These are phyloP conservation scores for Vinca major DNA, from an alignment of 305 asterid genomes.

Conservation along the genomic window DNA sequence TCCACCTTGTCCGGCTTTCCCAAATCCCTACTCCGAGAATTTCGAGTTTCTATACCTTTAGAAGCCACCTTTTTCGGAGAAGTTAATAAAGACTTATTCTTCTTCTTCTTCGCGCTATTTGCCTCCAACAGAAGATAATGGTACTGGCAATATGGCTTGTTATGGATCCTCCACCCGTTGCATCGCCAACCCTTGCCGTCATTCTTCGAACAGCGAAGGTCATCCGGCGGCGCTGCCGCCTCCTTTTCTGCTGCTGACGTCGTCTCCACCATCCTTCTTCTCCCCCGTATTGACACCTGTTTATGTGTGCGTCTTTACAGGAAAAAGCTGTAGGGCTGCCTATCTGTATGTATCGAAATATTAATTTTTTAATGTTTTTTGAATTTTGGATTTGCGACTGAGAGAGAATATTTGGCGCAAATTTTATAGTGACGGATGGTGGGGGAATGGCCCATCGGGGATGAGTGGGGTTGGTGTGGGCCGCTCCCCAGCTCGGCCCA, in stretches of 20 bases:
- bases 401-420: too few relatives aligned
- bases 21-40: slow-evolving; percentile 7
- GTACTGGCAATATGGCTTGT: slow-evolving; percentile 18
- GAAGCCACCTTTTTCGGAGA: neutral
- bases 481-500: too few relatives aligned
- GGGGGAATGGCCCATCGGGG: too few relatives aligned
- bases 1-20: slow-evolving; percentile 8
- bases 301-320: slow-evolving; percentile 12
- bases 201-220: slow-evolving; percentile 23
- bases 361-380: neutral
- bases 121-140: slow-evolving; percentile 11
- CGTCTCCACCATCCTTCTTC: slow-evolving; percentile 8
- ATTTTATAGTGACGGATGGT: too few relatives aligned
- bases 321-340: neutral
- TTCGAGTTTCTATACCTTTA: slow-evolving; percentile 9
- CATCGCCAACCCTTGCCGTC: slow-evolving; percentile 30
- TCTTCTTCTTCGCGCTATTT: neutral
- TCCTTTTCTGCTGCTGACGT: neutral
- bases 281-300: neutral
- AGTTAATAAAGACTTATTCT: slow-evolving; percentile 6
- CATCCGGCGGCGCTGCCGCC: slow-evolving; percentile 17
- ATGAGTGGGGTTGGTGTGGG: too few relatives aligned
- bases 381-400: neutral
- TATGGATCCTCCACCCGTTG: slow-evolving; percentile 20
- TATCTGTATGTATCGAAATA: neutral